These are phyloP conservation scores for Daldinia childiae DNA, from an alignment of 495 filamentous ascomycete genomes.

Conservation along the genomic window DNA sequence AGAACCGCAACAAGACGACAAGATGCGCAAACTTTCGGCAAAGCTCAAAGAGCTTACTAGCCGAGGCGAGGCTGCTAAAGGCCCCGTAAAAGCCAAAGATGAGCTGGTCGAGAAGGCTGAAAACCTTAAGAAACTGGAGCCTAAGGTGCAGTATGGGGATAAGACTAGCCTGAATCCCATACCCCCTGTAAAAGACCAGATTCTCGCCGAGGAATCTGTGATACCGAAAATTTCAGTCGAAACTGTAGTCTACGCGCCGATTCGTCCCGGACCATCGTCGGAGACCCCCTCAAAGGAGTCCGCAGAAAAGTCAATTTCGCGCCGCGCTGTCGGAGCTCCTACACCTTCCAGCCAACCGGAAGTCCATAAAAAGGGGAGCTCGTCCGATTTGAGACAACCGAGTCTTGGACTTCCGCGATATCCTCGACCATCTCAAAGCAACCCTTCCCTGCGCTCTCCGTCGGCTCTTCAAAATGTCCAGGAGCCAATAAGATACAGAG, in stretches of 20 bases:
- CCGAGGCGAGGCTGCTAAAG: constrained; percentile 22
- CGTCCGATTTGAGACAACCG: constrained; percentile 22
- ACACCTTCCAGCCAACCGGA: constrained; percentile 11
- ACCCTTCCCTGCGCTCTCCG: constrained; percentile 28
- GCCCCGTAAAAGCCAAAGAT: neutral
- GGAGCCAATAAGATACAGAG: constrained; percentile 19
- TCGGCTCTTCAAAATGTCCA: constrained; percentile 16
- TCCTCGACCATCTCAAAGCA: constrained; percentile 35
- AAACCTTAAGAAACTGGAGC: neutral
- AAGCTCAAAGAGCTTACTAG: constrained; percentile 28
- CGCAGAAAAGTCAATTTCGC: constrained; percentile 28
- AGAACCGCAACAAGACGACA: constrained; percentile 26
- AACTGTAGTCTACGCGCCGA: constrained; percentile 19
- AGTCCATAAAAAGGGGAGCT: constrained; percentile 36
- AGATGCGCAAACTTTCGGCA: constrained; percentile 41
- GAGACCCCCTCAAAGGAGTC: constrained; percentile 38
- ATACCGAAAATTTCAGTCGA: constrained; percentile 18
- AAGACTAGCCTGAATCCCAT: neutral
- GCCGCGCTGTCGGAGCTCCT: constrained; percentile 37
- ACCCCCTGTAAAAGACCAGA: constrained; percentile 2
- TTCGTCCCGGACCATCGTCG: constrained; percentile 8
- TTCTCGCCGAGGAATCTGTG: constrained; percentile 4
- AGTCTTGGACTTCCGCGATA: constrained; percentile 25
- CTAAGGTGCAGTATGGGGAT: neutral
- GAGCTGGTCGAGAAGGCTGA: neutral